Evolutionary conservation across 2,329 filamentous ascomycete species (phyloP).

Genomic region (Immersiporthe knoxdaviesiana): DNA sequence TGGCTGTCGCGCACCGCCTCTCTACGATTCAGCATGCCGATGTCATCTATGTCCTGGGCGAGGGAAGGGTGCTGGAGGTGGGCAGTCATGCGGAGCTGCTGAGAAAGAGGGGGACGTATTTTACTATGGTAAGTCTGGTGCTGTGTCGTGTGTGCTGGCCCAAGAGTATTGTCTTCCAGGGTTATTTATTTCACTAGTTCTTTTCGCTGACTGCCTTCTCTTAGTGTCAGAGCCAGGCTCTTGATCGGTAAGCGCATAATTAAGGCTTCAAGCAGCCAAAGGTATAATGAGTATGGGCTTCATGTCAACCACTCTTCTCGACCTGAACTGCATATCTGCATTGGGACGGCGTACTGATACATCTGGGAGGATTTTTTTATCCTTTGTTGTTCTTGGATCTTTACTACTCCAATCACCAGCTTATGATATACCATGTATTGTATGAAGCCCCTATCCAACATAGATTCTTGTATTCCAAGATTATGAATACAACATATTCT

Average conservation of each 20-base stretch:
- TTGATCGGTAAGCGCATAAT: conserved; percentile 44
- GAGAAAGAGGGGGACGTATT: conserved; percentile 57
- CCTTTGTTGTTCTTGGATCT: no score
- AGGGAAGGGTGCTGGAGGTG: conserved; percentile 60
- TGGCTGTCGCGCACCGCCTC: conserved; percentile 78
- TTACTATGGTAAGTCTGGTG: conserved; percentile 61
- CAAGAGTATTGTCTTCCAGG: not conserved
- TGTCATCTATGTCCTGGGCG: conserved; percentile 77
- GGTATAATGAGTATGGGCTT: not conserved
- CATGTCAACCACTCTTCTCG: not conserved
- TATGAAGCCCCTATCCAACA: not conserved
- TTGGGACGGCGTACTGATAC: not conserved
- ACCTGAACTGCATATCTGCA: not conserved
- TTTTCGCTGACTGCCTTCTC: conserved; percentile 9
- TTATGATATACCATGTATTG: no score
- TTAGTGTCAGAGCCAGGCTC: conserved; percentile 62
- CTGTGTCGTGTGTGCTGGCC: not conserved
- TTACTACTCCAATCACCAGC: not conserved
- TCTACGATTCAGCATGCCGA: conserved; percentile 80
- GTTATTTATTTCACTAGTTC: conserved; percentile 8
- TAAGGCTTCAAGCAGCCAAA: no score
- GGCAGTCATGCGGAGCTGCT: conserved; percentile 57
- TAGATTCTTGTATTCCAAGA: not conserved
- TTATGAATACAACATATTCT: not conserved
- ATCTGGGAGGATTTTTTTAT: not conserved